Base-by-base conservation (phyloP, 352 stramenopile species). In the Phytophthora cryptogea region DNA sequence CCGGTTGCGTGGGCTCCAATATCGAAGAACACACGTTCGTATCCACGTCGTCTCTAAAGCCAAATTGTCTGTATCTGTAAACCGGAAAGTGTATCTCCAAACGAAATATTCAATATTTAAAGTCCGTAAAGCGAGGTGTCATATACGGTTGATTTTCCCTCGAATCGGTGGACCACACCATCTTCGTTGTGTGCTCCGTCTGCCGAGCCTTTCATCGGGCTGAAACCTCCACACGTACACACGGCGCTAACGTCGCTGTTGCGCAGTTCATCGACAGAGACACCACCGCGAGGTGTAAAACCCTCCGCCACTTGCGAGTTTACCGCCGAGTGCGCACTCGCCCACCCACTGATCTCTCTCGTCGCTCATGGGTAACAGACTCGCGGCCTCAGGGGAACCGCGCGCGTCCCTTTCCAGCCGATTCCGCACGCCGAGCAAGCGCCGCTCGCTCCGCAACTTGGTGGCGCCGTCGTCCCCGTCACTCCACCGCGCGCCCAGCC, bases 351-450 rank as follows among this genome's bases (percentile, higher is more conserved):
- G 26, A 32, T 47, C 42, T n/a, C n/a, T 5, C 31, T 30, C 44
- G 17, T 31, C 48, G 52, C 59, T n/a, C 52, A 74, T 74, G 66
- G 66, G 66, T 33, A 74, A 74, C 37, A 55, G 65, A 17, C 40
- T 73, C 1, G 36, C 54, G 26, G 26, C 33, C 10, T 46, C 42
- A 10, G 31, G 23, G 35, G 41, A 64, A n/a, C 47, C 63, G 8
- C 43, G 53, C 30, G 41, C 8, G n/a, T 62, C 50, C 30, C 30
- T 10, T n/a, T 42, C 52, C 42, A 62, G 41, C 44, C 43, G 40
- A 33, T 57, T 70, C 30, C 30, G 54, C 20, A 65, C 66, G 26
- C 16, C 37, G 8, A 13, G n/a, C 45, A 70, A 46, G 42, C 63
- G 47, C n/a, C 51, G 40, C 9, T 59, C 63, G 11, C 26, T 59